phyloP scores from a whole-genome alignment of 495 filamentous ascomycete species.

The Antarctomyces pellizariae region DNA sequence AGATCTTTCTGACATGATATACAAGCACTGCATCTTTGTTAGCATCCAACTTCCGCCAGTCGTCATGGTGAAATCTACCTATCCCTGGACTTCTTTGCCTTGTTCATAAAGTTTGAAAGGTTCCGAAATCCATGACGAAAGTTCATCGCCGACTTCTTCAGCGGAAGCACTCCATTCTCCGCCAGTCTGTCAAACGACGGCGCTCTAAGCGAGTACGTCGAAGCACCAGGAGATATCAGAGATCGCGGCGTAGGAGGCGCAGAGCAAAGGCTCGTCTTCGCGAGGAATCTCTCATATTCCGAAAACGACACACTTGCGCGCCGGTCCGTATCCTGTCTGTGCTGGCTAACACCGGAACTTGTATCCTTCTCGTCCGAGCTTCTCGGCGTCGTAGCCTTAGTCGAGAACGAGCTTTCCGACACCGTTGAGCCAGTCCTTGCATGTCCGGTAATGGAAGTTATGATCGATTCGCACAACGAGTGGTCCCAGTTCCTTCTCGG shows the following conservation, averaged over 20 bases:
- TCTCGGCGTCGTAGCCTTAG: constrained; percentile 15
- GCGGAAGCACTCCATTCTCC: constrained; percentile 5
- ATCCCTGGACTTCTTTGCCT: constrained; percentile 12
- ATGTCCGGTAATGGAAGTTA: constrained; percentile 15
- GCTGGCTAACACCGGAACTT: constrained; percentile 3
- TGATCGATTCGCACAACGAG: constrained; percentile 16
- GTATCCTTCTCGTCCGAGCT: constrained; percentile 12
- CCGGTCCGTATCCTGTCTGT: not conserved
- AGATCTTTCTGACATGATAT: constrained; percentile 28
- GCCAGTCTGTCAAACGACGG: not conserved
- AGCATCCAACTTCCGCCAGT: constrained; percentile 12
- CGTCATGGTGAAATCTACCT: constrained; percentile 13
- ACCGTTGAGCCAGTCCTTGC: constrained; percentile 16
- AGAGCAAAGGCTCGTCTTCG: constrained; percentile 8
- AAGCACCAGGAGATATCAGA: constrained; percentile 13
- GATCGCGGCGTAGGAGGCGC: constrained; percentile 12
- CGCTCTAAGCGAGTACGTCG: too few relatives aligned
- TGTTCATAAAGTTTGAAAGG: constrained; percentile 14
- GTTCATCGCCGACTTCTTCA: constrained; percentile 18
- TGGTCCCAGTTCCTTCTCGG: constrained; percentile 10
- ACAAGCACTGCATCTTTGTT: constrained; percentile 19
- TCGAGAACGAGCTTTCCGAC: constrained; percentile 14
- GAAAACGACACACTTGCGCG: constrained; percentile 21
- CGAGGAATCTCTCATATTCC: constrained; percentile 27
- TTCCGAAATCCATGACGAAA: constrained; percentile 19